These are phyloP conservation scores for Sporothrix mexicana DNA, from an alignment of 2,329 filamentous ascomycete species.

Conservation along the genomic window DNA sequence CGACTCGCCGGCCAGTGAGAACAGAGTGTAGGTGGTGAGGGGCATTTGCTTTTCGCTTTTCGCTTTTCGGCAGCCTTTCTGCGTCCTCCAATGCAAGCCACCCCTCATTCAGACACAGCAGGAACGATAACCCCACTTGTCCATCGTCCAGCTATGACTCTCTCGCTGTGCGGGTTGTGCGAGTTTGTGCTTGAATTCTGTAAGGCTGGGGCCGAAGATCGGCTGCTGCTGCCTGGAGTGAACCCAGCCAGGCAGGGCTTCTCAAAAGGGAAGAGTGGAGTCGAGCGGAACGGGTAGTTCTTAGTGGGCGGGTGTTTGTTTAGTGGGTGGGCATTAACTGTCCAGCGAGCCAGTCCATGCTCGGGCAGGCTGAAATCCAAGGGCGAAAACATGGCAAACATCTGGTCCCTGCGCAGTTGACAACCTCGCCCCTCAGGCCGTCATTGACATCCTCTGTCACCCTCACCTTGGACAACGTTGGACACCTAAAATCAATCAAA, in stretches of 20 bases:
- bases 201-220: constrained; percentile 12
- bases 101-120: background rate
- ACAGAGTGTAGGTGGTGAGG: no score
- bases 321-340: background rate
- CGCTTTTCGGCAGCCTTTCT: background rate
- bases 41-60: background rate
- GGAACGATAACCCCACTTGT: background rate
- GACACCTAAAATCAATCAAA: background rate
- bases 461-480: no score
- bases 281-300: background rate
- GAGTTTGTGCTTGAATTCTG: background rate
- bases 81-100: background rate
- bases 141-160: no score
- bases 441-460: background rate
- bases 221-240: constrained; percentile 26
- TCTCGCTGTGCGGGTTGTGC: background rate
- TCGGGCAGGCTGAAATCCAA: no score
- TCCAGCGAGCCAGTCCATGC: background rate
- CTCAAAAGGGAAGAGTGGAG: background rate
- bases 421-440: background rate
- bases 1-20: constrained; percentile 2
- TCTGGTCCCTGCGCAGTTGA: constrained; percentile 5
- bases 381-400: no score
- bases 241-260: background rate
- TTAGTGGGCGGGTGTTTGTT: background rate